phyloP scores from a whole-genome alignment of 2,329 filamentous ascomycete genomes.

The Plenodomus tracheiphilus region DNA sequence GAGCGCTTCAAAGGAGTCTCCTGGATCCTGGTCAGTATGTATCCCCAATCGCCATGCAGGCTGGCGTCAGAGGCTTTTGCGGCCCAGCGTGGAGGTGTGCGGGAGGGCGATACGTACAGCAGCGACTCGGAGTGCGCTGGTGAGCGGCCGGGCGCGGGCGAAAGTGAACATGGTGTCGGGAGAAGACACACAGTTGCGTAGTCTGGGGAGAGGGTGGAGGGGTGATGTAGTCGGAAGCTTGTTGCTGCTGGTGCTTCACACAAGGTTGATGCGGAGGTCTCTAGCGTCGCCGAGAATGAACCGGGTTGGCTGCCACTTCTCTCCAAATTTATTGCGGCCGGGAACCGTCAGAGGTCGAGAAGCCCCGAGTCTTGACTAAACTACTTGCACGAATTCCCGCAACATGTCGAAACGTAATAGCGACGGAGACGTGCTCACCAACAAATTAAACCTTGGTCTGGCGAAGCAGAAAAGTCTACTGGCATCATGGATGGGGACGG shows the following conservation, averaged over 20 bases:
- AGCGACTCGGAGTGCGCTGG: slow-evolving; percentile 76
- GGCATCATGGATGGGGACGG: slow-evolving; percentile 60
- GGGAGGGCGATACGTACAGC: slow-evolving; percentile 60
- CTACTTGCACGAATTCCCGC: slow-evolving; percentile 8
- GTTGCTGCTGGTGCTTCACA: slow-evolving; percentile 24
- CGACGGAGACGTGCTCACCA: slow-evolving; percentile 60
- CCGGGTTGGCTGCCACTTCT: slow-evolving; percentile 15
- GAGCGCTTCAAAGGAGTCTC: slow-evolving; percentile 59
- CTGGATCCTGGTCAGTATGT: slow-evolving; percentile 45
- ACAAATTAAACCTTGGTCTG: slow-evolving; percentile 57
- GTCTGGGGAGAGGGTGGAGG: slow-evolving; percentile 19
- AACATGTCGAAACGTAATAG: slow-evolving; percentile 39
- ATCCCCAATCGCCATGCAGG: slow-evolving; percentile 26
- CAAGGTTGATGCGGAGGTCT: slow-evolving; percentile 36
- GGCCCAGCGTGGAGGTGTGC: slow-evolving; percentile 6
- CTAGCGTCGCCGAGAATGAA: slow-evolving; percentile 37
- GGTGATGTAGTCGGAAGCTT: slow-evolving; percentile 30
- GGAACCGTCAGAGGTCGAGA: slow-evolving; percentile 16
- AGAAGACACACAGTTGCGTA: slow-evolving; percentile 29
- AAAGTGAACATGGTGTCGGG: slow-evolving; percentile 79
- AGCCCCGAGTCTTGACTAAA: slow-evolving; percentile 10
- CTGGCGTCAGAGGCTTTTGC: slow-evolving; percentile 37
- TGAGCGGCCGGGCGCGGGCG: slow-evolving; percentile 73
- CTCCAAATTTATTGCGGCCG: slow-evolving; percentile 33
- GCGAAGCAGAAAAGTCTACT: slow-evolving; percentile 59